These are phyloP conservation scores for Backusella westeae DNA, from an alignment of 192 early-diverging fungal species.

Conservation along the genomic window DNA sequence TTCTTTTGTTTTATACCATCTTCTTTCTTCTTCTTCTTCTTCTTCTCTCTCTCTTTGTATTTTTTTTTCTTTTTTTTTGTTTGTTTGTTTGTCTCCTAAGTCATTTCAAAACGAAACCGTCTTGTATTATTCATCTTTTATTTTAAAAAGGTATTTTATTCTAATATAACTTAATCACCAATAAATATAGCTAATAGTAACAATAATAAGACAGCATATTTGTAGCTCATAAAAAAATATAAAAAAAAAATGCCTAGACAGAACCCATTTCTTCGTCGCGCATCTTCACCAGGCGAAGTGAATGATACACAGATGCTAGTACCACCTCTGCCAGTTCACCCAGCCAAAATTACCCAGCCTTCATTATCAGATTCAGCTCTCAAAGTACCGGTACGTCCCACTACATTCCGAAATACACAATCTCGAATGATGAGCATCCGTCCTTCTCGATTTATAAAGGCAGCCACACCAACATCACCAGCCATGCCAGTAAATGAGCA, in stretches of 20 bases:
- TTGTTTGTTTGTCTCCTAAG: neutral
- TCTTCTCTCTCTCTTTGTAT: neutral
- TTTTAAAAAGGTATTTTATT: neutral
- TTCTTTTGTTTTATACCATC: neutral
- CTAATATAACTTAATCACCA: neutral
- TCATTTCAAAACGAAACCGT: neutral
- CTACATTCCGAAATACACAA: constrained; percentile 22
- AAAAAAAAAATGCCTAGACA: constrained; percentile 15
- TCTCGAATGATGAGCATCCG: constrained; percentile 22
- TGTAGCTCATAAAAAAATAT: neutral
- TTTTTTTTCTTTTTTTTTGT: neutral
- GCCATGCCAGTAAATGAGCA: neutral
- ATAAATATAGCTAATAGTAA: neutral
- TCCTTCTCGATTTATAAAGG: constrained; percentile 35
- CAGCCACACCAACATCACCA: constrained; percentile 8
- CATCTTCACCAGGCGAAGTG: constrained; percentile 20
- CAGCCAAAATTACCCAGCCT: constrained; percentile 16
- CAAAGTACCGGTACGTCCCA: constrained; percentile 11
- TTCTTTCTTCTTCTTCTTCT: neutral
- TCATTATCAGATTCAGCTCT: constrained; percentile 21
- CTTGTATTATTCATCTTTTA: neutral
- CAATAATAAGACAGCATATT: neutral
- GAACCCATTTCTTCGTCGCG: constrained; percentile 25
- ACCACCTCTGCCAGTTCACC: constrained; percentile 6
- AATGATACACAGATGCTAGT: neutral